These are phyloP conservation scores for Raddia distichophylla DNA, from an alignment of 176 grass and related monocot species.

Conservation along the genomic window DNA sequence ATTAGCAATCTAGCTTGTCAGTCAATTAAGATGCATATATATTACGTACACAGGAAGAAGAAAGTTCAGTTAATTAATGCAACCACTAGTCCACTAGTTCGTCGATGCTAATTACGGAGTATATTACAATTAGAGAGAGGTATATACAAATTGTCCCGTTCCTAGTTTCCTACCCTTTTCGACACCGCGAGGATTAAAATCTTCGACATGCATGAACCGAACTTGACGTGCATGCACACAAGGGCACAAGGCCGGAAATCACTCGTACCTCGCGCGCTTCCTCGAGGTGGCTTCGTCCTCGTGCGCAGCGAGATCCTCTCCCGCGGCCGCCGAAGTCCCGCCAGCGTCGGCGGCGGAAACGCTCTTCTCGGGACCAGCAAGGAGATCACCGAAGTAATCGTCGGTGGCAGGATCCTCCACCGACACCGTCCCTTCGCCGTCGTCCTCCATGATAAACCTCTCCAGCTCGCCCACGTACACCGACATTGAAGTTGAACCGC, in stretches of 20 bases:
- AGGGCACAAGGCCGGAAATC: background rate
- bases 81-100: background rate
- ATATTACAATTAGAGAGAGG: background rate
- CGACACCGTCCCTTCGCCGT: background rate
- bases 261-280: slow-evolving; percentile 49
- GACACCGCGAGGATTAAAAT: background rate
- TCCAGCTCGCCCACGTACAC: slow-evolving; percentile 24
- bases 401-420: background rate
- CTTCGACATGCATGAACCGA: background rate
- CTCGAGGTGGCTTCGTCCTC: slow-evolving; percentile 25
- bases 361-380: background rate
- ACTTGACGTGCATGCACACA: background rate
- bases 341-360: background rate
- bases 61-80: background rate
- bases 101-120: background rate
- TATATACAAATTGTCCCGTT: background rate
- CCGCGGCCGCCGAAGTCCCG: background rate
- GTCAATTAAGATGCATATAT: background rate
- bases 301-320: background rate
- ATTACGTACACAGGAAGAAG: background rate
- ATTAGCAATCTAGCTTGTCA: background rate
- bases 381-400: background rate
- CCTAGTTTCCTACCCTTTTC: background rate
- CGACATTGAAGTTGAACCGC: background rate
- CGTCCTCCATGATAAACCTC: slow-evolving; percentile 28